Evolutionary conservation across 2,329 filamentous ascomycete genomes (phyloP), one percentile per base, ranked within the genome.

Genomic region (Onygenales sp.): DNA sequence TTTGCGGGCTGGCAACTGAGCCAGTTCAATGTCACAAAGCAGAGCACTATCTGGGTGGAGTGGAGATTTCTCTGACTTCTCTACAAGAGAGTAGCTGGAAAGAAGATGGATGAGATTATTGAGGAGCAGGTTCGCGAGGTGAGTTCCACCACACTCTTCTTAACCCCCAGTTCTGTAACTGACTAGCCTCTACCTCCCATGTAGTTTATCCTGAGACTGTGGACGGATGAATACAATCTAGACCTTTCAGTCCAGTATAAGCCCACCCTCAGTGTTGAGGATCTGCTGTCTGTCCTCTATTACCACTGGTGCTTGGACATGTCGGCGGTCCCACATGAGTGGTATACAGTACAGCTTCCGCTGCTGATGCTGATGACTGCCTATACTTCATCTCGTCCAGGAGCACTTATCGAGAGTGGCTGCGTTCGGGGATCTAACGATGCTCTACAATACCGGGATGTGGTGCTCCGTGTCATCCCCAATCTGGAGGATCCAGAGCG

Each of bases 61-160:
- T 33, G 31, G 31, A 47, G 14, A 47, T 33, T 36, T 11, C 44
- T 47, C 44, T 5, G 17, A 35, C 44, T 47, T 4, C 46, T 48
- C 46, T 48, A 38, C 44, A 53, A 53, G 35, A 53, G 51, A 43
- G 43, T 46, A 21, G 10, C 44, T 47, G 49, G 49, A 32, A 31
- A 49, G 43, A 43, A 49, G 13, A 52, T 49, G 43, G 35, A 55
- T 55, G 53, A 49, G 49, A 14, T 55, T 21, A 38, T 55, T 43
- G 53, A 36, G 42, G 49, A 55, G 53, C 55, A 44, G 27, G 41
- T 42, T 21, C 42, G 35, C n/a, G 51, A 41, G 14, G 45, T 50
- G 9, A 32, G 14, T 51, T 10, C 7, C 21, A 27, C 8, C 38
- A n/a, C 7, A n/a, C 2, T 33, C 21, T 14, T 11, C 21, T 47